Conservation (phyloP, 1,284 basidiomycete genomes). For the Ceratobasidium sp. region DNA sequence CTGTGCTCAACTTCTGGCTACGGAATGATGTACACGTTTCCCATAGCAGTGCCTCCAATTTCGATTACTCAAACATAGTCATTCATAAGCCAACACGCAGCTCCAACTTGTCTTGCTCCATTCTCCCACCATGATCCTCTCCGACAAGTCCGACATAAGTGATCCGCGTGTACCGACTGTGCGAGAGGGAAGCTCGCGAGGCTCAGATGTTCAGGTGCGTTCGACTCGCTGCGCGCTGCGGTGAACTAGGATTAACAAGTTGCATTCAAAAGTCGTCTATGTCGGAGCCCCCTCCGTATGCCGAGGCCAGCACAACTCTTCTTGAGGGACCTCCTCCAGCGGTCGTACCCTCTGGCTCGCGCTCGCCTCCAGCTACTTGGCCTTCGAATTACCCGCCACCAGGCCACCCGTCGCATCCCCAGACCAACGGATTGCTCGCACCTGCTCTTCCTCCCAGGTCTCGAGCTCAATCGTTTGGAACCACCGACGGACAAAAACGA, state of each 20-base stretch:
- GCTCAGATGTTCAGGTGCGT: conserved; percentile 24
- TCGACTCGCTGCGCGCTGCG: too few species aligned
- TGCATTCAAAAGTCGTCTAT: conserved; percentile 1
- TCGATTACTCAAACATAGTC: not conserved
- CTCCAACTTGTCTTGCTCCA: not conserved
- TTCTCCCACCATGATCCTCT: conserved; percentile 30
- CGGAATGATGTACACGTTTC: not conserved
- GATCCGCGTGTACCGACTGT: not conserved
- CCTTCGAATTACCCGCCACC: not conserved
- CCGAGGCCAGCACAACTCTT: not conserved
- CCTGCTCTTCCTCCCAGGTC: not conserved
- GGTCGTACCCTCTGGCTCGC: not conserved
- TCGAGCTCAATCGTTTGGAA: not conserved
- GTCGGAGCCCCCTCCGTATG: conserved; percentile 36
- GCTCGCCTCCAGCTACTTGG: not conserved
- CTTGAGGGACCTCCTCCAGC: not conserved
- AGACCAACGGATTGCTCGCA: not conserved
- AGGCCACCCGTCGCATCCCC: conserved; percentile 9
- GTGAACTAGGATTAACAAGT: not conserved
- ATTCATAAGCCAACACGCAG: not conserved
- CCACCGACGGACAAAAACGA: not conserved
- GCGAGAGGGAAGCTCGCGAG: not conserved
- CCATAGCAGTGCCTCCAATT: not conserved
- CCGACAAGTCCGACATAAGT: conserved; percentile 10
- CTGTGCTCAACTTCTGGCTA: not conserved